phyloP scores from a whole-genome alignment of 2,329 filamentous ascomycete genomes.

The Hysterium pulicare region DNA sequence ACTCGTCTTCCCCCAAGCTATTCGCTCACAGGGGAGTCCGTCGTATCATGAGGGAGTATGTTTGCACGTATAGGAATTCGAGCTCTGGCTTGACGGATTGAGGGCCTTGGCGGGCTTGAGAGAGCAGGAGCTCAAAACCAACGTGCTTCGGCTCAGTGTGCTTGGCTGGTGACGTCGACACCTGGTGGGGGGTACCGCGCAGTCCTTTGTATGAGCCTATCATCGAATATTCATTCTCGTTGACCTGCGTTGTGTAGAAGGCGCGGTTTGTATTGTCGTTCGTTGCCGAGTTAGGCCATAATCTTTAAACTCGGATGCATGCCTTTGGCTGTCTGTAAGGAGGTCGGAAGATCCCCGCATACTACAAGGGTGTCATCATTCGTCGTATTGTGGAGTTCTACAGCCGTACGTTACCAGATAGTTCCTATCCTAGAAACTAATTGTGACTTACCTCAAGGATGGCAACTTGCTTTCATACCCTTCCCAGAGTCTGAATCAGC shows the following conservation, averaged over 20 bases:
- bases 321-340: conserved; percentile 22
- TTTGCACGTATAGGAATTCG: conserved; percentile 82
- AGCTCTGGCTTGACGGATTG: conserved; percentile 66
- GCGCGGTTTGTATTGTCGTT: conserved; percentile 18
- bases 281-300: conserved; percentile 27
- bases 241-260: conserved; percentile 27
- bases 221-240: conserved; percentile 27
- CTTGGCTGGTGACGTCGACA: conserved; percentile 36
- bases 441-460: too few species aligned
- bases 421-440: too few species aligned
- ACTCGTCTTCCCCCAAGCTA: too few species aligned
- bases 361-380: too few species aligned
- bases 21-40: too few species aligned
- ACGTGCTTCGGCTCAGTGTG: conserved; percentile 61
- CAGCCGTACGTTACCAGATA: too few species aligned
- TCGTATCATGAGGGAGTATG: conserved; percentile 93
- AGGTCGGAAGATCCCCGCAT: too few species aligned
- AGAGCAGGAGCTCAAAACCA: conserved; percentile 72
- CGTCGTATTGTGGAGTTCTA: too few species aligned
- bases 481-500: too few species aligned
- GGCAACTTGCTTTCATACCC: too few species aligned
- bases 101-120: conserved; percentile 64
- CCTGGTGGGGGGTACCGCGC: conserved; percentile 29
- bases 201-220: conserved; percentile 36
- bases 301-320: conserved; percentile 23